These are phyloP conservation scores for Apostasia ramifera DNA, from an alignment of 106 monocot species.

Conservation along the genomic window DNA sequence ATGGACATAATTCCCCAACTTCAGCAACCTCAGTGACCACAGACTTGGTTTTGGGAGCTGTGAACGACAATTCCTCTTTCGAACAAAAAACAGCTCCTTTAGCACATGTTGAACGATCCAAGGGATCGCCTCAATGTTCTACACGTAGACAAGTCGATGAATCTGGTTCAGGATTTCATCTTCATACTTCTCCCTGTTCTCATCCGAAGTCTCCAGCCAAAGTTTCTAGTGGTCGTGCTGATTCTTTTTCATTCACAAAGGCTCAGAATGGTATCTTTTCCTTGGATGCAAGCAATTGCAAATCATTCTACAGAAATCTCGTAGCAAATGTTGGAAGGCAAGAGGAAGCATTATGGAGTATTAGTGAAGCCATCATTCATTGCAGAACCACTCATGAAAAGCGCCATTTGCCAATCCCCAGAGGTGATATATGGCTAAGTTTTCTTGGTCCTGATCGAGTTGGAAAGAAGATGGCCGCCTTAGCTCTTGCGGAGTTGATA, in stretches of 20 bases:
- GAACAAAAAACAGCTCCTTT: constrained; percentile 7
- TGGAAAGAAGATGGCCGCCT: constrained; percentile 57
- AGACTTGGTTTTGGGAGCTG: constrained; percentile 68
- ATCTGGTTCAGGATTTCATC: constrained; percentile 2
- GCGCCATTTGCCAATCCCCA: constrained; percentile 23
- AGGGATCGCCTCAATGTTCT: constrained; percentile 6
- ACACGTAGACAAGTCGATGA: constrained; percentile 24
- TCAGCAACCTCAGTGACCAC: constrained; percentile 65
- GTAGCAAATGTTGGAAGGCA: constrained; percentile 67
- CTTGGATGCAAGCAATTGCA: constrained; percentile 42
- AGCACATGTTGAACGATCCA: not conserved
- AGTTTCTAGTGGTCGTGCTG: not conserved
- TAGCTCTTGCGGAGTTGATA: constrained; percentile 63
- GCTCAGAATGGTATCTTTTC: constrained; percentile 10
- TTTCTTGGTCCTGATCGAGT: constrained; percentile 70
- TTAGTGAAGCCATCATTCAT: constrained; percentile 33
- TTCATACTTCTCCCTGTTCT: constrained; percentile 7
- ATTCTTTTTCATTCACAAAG: constrained; percentile 1
- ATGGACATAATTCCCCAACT: constrained; percentile 40
- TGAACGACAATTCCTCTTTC: constrained; percentile 13
- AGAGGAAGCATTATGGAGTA: constrained; percentile 59
- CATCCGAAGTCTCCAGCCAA: constrained; percentile 3
- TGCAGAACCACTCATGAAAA: constrained; percentile 35
- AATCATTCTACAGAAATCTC: constrained; percentile 41
- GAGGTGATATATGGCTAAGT: constrained; percentile 63